Conservation (phyloP, 495 filamentous ascomycete species). For the Xylaria telfairii region DNA sequence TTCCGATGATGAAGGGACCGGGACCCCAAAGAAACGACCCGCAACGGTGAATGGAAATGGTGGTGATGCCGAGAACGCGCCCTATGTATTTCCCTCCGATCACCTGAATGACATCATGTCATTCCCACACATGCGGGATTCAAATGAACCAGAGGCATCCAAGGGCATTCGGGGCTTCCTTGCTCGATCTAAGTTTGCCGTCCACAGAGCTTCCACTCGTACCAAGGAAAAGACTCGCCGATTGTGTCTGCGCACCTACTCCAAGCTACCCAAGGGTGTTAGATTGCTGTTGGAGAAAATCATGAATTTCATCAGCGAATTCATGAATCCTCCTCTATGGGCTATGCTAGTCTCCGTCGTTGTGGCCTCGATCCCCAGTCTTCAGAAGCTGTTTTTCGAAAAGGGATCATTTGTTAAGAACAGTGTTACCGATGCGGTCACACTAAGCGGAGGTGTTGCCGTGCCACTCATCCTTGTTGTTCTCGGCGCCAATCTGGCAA, state of each 20-base stretch:
- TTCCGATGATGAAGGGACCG: conserved; percentile 48
- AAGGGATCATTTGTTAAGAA: conserved; percentile 91
- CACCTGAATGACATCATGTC: conserved; percentile 46
- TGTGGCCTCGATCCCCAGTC: conserved; percentile 84
- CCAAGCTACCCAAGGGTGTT: conserved; percentile 64
- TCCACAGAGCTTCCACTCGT: conserved; percentile 41
- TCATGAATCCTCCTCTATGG: conserved; percentile 99
- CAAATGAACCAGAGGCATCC: conserved; percentile 41
- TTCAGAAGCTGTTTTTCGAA: conserved; percentile 86
- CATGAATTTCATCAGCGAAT: conserved; percentile 74
- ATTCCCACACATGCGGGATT: conserved; percentile 50
- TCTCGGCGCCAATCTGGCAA: conserved; percentile 87
- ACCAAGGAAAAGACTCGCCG: conserved; percentile 41
- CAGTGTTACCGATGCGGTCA: conserved; percentile 86
- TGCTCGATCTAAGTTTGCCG: conserved; percentile 30
- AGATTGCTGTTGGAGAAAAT: conserved; percentile 57
- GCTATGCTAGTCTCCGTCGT: conserved; percentile 90
- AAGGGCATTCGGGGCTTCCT: conserved; percentile 42
- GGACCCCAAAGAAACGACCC: conserved; percentile 35
- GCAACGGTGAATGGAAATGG: conserved; percentile 25
- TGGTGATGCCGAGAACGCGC: conserved; percentile 15
- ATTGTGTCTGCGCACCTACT: conserved; percentile 32
- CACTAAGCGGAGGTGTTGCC: conserved; percentile 85
- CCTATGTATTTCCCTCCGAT: conserved; percentile 24
- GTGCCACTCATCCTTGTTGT: conserved; percentile 97